These are phyloP conservation scores for Talaromyces adpressus DNA, from an alignment of 495 filamentous ascomycete genomes.

Conservation along the genomic window DNA sequence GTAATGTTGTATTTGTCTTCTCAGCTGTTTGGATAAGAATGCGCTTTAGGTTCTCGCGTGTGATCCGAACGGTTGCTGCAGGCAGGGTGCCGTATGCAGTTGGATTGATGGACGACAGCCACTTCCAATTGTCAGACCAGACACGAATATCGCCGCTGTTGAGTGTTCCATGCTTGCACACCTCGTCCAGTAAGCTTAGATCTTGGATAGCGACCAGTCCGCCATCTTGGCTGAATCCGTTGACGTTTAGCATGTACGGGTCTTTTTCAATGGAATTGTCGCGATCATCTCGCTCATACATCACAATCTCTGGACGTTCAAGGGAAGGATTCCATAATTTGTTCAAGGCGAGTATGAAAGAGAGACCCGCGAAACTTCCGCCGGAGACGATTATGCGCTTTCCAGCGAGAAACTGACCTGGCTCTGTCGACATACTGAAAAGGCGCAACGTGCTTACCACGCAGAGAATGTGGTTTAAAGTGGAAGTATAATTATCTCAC, in stretches of 20 bases:
- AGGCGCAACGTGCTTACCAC: neutral
- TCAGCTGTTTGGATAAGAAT: constrained; percentile 16
- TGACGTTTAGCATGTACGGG: constrained; percentile 28
- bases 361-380: constrained; percentile 11
- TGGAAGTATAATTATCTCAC: neutral
- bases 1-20: constrained; percentile 8
- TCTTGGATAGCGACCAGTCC: constrained; percentile 22
- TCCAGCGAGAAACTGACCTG: constrained; percentile 11
- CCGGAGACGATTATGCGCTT: constrained; percentile 14
- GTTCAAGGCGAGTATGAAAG: constrained; percentile 11
- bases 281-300: constrained; percentile 25
- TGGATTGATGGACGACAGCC: constrained; percentile 14
- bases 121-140: constrained; percentile 18
- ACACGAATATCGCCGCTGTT: constrained; percentile 18
- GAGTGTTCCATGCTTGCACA: constrained; percentile 11
- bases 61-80: constrained; percentile 15
- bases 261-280: constrained; percentile 15
- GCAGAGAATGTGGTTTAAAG: neutral
- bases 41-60: constrained; percentile 13
- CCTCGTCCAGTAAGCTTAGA: constrained; percentile 15
- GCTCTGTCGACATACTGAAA: constrained; percentile 3
- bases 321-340: constrained; percentile 10
- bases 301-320: constrained; percentile 8
- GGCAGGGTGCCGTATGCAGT: constrained; percentile 11
- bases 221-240: constrained; percentile 15